Conservation (phyloP, 768 basidiomycete genomes). For the Hericium erinaceus region DNA sequence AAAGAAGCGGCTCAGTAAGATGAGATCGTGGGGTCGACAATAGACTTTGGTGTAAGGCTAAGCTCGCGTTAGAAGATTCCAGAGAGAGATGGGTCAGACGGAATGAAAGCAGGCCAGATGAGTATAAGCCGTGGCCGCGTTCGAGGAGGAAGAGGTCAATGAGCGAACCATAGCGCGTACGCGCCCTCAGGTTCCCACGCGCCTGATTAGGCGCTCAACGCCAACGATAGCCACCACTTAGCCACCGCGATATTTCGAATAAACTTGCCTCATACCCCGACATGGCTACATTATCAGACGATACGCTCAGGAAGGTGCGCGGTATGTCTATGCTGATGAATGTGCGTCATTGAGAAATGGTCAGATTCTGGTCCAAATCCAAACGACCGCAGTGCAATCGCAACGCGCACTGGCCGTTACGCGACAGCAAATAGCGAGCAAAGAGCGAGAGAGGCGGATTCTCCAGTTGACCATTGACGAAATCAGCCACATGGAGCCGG, state of each 20-base stretch:
- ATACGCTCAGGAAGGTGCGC: conserved; percentile 69
- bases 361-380: conserved; percentile 89
- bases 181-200: background rate
- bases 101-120: background rate
- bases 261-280: background rate
- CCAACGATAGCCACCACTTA: background rate
- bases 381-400: conserved; percentile 81
- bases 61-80: too few species aligned
- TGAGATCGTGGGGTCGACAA: background rate
- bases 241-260: background rate
- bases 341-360: background rate
- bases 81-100: background rate
- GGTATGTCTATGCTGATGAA: background rate
- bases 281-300: conserved; percentile 42
- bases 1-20: background rate
- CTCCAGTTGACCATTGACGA: conserved; percentile 85
- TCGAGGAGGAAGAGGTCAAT: background rate
- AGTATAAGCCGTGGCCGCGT: background rate
- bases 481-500: conserved; percentile 56
- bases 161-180: background rate
- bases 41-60: background rate
- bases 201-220: background rate
- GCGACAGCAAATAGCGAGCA: conserved; percentile 64
- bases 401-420: conserved; percentile 69
- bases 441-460: conserved; percentile 85